Evolutionary conservation across 331 rosid species (phyloP).

Genomic region (Quercus lobata): DNA sequence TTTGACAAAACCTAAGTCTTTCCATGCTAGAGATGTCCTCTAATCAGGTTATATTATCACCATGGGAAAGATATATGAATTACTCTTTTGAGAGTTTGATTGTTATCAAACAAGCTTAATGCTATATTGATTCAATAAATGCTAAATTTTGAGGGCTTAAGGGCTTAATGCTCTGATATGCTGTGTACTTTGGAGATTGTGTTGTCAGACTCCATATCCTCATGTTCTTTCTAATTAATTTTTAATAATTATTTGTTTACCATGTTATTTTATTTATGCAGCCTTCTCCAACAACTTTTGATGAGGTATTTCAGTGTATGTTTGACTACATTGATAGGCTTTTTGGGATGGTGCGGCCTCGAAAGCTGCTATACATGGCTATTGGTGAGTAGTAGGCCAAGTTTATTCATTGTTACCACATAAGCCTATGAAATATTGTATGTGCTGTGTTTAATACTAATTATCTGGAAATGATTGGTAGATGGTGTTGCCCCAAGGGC

Average conservation of each 20-base stretch:
- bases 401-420: background rate
- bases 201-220: background rate
- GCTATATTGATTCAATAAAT: background rate
- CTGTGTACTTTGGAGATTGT: background rate
- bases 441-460: conserved; percentile 11
- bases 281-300: conserved; percentile 83
- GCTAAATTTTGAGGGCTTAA: background rate
- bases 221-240: background rate
- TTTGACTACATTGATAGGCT: conserved; percentile 92
- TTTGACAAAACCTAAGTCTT: background rate
- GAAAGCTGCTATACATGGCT: conserved; percentile 96
- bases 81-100: background rate
- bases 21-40: background rate
- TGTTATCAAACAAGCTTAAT: background rate
- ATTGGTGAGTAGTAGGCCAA: conserved; percentile 61
- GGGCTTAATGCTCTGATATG: background rate
- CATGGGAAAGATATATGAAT: no score
- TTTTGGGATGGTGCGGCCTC: conserved; percentile 88
- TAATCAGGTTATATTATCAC: background rate
- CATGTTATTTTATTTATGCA: conserved; percentile 27
- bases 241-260: background rate
- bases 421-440: background rate
- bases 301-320: conserved; percentile 92
- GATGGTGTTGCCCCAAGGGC: conserved; percentile 99
- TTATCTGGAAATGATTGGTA: conserved; percentile 26